These are phyloP conservation scores for Fimicolochytrium jonesii DNA, from an alignment of 192 early-diverging fungal species.

Conservation along the genomic window DNA sequence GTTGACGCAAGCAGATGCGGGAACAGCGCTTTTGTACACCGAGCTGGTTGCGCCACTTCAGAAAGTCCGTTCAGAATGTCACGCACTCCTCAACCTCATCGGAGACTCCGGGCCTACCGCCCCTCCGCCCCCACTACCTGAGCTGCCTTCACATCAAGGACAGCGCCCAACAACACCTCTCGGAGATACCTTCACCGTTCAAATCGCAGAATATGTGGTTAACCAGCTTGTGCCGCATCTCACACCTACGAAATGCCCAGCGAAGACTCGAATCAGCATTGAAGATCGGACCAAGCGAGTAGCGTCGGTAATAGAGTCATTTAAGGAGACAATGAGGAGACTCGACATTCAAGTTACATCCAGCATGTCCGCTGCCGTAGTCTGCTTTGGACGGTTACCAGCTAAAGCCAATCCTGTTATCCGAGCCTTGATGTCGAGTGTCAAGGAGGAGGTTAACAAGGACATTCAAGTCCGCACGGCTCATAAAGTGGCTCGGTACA, in stretches of 20 bases:
- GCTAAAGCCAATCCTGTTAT: slow-evolving; percentile 79
- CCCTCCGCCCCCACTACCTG: slow-evolving; percentile 52
- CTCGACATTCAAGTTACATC: slow-evolving; percentile 67
- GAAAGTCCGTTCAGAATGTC: slow-evolving; percentile 64
- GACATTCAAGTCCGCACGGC: slow-evolving; percentile 58
- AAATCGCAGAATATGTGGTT: slow-evolving; percentile 33
- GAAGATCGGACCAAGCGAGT: slow-evolving; percentile 51
- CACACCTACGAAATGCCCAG: slow-evolving; percentile 3
- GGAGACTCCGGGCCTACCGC: slow-evolving; percentile 39
- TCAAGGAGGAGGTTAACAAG: slow-evolving; percentile 61
- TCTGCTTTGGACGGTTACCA: slow-evolving; percentile 73
- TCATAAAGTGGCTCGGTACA: slow-evolving; percentile 43
- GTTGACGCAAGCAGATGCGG: slow-evolving; percentile 49
- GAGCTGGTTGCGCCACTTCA: slow-evolving; percentile 61
- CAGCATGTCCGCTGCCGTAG: slow-evolving; percentile 73
- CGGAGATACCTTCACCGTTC: slow-evolving; percentile 36
- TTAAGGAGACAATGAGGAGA: slow-evolving; percentile 45
- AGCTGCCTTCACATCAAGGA: slow-evolving; percentile 31
- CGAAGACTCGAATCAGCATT: slow-evolving; percentile 19
- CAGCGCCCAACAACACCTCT: slow-evolving; percentile 31
- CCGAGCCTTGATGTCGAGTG: slow-evolving; percentile 78
- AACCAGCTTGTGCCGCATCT: slow-evolving; percentile 35
- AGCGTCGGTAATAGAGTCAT: slow-evolving; percentile 55
- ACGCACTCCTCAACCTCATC: slow-evolving; percentile 55
- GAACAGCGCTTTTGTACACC: slow-evolving; percentile 51